Percentiles rank a stretch among this genome's conserved stretches.
phyloP scores from a whole-genome alignment of 345 rosid genomes.

The Salix udensis region DNA sequence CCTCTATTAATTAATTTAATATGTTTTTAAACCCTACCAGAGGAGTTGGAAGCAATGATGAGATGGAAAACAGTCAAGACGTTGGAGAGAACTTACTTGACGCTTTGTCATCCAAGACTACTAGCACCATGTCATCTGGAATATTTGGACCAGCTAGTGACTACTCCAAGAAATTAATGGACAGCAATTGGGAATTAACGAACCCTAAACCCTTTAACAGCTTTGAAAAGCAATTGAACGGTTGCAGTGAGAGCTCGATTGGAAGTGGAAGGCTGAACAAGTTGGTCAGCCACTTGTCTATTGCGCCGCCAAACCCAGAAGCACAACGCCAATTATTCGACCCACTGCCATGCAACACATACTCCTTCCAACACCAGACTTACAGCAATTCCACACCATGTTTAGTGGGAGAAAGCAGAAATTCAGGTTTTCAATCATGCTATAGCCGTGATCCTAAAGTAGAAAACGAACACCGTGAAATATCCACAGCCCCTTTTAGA shows the following conservation, averaged over 20 bases:
- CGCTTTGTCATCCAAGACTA: constrained; percentile 43
- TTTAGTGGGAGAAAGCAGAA: constrained; percentile 9
- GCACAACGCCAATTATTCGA: constrained; percentile 24
- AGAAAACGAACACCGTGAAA: constrained; percentile 19
- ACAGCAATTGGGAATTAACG: constrained; percentile 40
- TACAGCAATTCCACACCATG: constrained; percentile 6
- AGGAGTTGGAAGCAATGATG: constrained; percentile 42
- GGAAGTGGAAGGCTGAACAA: constrained; percentile 44
- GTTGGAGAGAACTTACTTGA: constrained; percentile 51
- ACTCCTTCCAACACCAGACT: constrained; percentile 16
- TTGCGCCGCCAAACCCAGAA: constrained; percentile 62
- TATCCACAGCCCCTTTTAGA: neutral
- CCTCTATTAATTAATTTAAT: neutral
- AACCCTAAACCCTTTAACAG: constrained; percentile 26
- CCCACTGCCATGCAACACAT: constrained; percentile 34
- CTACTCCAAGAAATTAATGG: constrained; percentile 47
- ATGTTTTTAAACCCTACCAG: constrained; percentile 24
- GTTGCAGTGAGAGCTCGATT: constrained; percentile 9
- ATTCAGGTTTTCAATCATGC: constrained; percentile 22
- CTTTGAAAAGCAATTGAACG: constrained; percentile 32
- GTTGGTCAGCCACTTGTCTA: constrained; percentile 64
- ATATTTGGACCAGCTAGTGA: constrained; percentile 44
- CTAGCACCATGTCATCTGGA: constrained; percentile 27
- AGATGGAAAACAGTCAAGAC: constrained; percentile 35
- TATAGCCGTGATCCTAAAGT: constrained; percentile 29